A percentile compares a stretch with the other conserved stretches of the same genome.
These are phyloP conservation scores for Microbotryum lychnidis-dioicae DNA, from an alignment of 1,284 basidiomycete genomes.

Conservation along the genomic window DNA sequence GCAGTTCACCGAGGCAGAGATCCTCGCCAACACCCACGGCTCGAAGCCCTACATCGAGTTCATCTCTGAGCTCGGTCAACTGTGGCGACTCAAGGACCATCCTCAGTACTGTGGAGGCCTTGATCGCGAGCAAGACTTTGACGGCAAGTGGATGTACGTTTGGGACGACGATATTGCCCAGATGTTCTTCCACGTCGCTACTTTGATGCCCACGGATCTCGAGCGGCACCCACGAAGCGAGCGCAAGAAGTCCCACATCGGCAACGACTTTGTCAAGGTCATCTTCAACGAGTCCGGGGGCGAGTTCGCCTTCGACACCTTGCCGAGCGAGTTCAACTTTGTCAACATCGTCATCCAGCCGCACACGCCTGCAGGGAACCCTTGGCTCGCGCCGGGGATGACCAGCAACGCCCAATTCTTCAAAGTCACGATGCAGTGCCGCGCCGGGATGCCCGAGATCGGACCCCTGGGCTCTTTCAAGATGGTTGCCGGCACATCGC, in stretches of 20 bases:
- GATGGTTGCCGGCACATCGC: conserved; percentile 72
- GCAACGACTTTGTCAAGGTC: conserved; percentile 90
- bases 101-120: conserved; percentile 94
- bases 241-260: conserved; percentile 85
- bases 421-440: conserved; percentile 68
- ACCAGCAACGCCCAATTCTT: conserved; percentile 72
- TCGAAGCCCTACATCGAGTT: conserved; percentile 93
- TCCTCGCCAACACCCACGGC: conserved; percentile 82
- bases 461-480: conserved; percentile 84
- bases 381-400: conserved; percentile 35
- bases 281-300: conserved; percentile 92
- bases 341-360: conserved; percentile 96
- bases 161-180: conserved; percentile 99
- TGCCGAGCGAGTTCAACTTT: conserved; percentile 90
- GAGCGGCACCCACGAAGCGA: conserved; percentile 58
- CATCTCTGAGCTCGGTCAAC: conserved; percentile 74
- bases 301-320: conserved; percentile 77
- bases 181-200: conserved; percentile 89
- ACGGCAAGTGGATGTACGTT: conserved; percentile 78
- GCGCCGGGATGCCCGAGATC: conserved; percentile 80
- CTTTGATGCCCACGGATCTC: conserved; percentile 81
- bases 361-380: conserved; percentile 55
- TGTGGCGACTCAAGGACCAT: conserved; percentile 68
- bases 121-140: conserved; percentile 77
- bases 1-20: conserved; percentile 75